These are phyloP conservation scores for Yarrowia deformans DNA, from an alignment of 805 yeast species.

Conservation along the genomic window DNA sequence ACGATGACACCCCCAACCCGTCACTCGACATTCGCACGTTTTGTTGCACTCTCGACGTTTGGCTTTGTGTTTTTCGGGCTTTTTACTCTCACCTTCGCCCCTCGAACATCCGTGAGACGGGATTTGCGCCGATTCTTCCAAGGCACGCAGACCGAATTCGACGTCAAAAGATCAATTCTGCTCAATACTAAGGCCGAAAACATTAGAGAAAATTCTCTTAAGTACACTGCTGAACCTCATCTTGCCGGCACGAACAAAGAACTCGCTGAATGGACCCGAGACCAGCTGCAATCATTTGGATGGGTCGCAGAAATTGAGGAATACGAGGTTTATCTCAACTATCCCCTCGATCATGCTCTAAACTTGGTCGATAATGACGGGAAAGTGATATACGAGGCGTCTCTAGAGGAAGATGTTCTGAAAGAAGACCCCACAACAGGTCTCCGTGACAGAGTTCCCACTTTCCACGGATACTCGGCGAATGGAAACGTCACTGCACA, in stretches of 20 bases:
- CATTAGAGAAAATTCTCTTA: constrained; percentile 60
- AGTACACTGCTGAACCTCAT: constrained; percentile 63
- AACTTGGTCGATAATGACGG: constrained; percentile 52
- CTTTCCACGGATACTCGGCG: constrained; percentile 80
- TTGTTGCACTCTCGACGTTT: constrained; percentile 43
- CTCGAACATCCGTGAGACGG: constrained; percentile 81
- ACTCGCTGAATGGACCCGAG: constrained; percentile 62
- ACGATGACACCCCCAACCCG: constrained; percentile 19
- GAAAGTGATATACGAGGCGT: constrained; percentile 58
- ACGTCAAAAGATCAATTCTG: constrained; percentile 69
- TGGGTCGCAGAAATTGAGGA: constrained; percentile 60
- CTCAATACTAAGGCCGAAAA: constrained; percentile 51
- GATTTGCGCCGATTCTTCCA: constrained; percentile 81
- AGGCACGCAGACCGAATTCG: constrained; percentile 49
- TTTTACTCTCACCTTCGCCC: constrained; percentile 75
- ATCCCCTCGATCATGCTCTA: constrained; percentile 65
- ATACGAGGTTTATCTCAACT: constrained; percentile 68
- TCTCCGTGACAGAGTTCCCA: constrained; percentile 61
- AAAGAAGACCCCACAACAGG: constrained; percentile 60
- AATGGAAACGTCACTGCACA: constrained; percentile 75
- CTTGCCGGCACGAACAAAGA: constrained; percentile 57
- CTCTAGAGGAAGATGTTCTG: constrained; percentile 61
- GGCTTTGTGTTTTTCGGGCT: constrained; percentile 62
- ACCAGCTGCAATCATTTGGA: constrained; percentile 67
- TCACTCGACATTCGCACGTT: constrained; percentile 33